Conservation (phyloP, 805 yeast genomes). For the Yamadazyma akitaensis region DNA sequence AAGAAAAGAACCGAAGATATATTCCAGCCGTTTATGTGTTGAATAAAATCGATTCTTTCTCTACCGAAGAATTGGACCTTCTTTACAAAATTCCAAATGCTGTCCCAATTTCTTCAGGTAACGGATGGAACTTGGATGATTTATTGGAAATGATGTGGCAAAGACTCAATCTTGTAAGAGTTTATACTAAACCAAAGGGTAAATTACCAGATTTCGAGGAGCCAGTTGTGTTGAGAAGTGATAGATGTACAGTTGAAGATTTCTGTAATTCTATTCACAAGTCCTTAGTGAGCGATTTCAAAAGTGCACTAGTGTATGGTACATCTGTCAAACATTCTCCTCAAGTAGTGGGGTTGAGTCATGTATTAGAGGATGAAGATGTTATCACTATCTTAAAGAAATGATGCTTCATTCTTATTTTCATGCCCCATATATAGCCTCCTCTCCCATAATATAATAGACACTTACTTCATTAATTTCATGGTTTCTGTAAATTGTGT, state of each 20-base stretch:
- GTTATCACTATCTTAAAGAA: conserved; percentile 93
- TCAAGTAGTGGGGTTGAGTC: conserved; percentile 87
- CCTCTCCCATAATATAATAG: neutral
- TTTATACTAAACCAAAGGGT: conserved; percentile 97
- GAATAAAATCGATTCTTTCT: conserved; percentile 93
- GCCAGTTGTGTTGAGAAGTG: conserved; percentile 87
- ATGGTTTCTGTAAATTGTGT: too few relatives aligned
- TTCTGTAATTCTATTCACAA: conserved; percentile 97
- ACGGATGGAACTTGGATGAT: conserved; percentile 97
- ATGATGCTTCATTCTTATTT: conserved; percentile 14
- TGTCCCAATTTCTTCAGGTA: conserved; percentile 92
- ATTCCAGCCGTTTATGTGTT: conserved; percentile 94
- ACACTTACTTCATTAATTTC: neutral
- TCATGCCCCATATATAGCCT: neutral
- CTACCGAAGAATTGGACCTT: conserved; percentile 88
- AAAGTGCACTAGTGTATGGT: conserved; percentile 90
- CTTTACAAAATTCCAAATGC: conserved; percentile 93
- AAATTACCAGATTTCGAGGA: conserved; percentile 88
- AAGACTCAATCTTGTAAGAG: conserved; percentile 83
- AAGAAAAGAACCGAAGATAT: conserved; percentile 85
- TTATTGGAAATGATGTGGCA: conserved; percentile 95
- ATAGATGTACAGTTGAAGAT: conserved; percentile 84
- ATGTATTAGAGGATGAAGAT: conserved; percentile 88
- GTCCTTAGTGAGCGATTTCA: conserved; percentile 87
- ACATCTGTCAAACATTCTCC: conserved; percentile 97